Evolutionary conservation across 2,329 filamentous ascomycete genomes (phyloP).

Genomic region (Neonectria ditissima): DNA sequence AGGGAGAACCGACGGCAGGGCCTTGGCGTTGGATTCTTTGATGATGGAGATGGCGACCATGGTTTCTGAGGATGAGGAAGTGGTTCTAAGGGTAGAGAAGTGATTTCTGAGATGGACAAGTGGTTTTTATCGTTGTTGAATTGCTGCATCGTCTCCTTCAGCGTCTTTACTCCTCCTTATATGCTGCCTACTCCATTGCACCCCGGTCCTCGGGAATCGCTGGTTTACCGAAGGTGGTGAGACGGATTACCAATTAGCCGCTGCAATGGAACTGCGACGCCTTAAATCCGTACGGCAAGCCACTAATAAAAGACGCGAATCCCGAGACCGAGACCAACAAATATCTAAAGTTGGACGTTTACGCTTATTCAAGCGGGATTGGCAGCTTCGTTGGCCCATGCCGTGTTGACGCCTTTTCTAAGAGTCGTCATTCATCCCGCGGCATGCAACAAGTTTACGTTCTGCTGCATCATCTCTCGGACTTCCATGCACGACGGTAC

Average conservation of each 20-base stretch:
- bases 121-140: too few species aligned
- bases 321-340: too few species aligned
- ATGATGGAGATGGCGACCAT: slow-evolving; percentile 29
- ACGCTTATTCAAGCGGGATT: too few species aligned
- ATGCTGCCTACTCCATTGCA: background rate
- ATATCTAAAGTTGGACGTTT: too few species aligned
- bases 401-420: too few species aligned
- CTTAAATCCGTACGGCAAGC: background rate
- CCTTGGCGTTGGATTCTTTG: slow-evolving; percentile 24
- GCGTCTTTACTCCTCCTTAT: too few species aligned
- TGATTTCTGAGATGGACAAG: background rate
- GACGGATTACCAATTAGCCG: background rate
- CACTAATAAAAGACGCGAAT: background rate
- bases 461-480: too few species aligned
- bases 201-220: background rate
- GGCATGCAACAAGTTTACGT: too few species aligned
- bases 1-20: background rate
- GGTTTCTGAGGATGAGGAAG: background rate
- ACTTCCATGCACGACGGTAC: too few species aligned
- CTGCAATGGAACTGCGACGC: background rate
- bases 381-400: too few species aligned
- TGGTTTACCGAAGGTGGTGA: background rate
- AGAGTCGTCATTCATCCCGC: too few species aligned
- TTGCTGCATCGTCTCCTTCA: too few species aligned
- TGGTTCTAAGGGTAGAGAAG: background rate